phyloP scores from a whole-genome alignment of 176 grass and related monocot species.

The Carex scoparia region DNA sequence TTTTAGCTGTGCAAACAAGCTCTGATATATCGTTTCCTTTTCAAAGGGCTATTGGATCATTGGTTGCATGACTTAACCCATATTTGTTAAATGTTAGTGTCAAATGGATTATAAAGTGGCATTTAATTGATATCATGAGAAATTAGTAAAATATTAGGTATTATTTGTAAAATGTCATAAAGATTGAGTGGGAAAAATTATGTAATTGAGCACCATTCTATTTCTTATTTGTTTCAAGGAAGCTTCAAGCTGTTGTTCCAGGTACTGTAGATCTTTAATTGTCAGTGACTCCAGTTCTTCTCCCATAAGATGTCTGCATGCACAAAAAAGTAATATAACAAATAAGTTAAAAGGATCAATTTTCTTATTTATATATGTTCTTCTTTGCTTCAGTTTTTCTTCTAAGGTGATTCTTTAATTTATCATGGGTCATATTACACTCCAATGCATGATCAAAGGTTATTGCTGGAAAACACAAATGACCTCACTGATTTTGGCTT shows the following conservation, averaged over 20 bases:
- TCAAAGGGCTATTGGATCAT: background rate
- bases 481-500: background rate
- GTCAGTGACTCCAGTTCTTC: constrained; percentile 64
- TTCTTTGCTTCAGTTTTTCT: background rate
- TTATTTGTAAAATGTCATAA: constrained; percentile 2
- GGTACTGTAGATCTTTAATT: constrained; percentile 64
- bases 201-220: constrained; percentile 59
- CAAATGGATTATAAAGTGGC: background rate
- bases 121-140: background rate
- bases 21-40: background rate
- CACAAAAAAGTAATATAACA: background rate
- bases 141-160: constrained; percentile 2
- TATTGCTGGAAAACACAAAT: background rate
- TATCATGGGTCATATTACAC: background rate
- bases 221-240: constrained; percentile 81
- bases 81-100: background rate
- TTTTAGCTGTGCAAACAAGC: background rate
- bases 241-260: constrained; percentile 77
- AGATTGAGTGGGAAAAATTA: background rate
- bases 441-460: background rate
- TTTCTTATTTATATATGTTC: background rate
- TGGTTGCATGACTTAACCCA: background rate
- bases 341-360: background rate
- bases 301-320: constrained; percentile 67
- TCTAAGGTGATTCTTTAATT: background rate